These are phyloP conservation scores for Curvularia lunata DNA, from an alignment of 2,329 filamentous ascomycete genomes.

Conservation along the genomic window DNA sequence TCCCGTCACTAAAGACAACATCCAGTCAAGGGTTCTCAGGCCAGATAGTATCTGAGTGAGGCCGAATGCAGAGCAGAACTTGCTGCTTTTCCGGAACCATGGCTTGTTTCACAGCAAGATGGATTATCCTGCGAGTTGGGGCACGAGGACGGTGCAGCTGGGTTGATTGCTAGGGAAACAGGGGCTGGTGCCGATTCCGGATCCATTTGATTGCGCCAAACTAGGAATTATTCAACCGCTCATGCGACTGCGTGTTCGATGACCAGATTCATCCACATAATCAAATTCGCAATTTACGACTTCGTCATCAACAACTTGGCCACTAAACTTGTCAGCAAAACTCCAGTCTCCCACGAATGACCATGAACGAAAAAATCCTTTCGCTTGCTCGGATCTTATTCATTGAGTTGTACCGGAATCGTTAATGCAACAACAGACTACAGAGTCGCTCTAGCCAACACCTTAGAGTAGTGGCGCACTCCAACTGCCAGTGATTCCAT, in stretches of 20 bases:
- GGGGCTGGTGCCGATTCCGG: conserved; percentile 8
- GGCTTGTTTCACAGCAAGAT: conserved; percentile 11
- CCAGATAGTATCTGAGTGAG: conserved; percentile 10
- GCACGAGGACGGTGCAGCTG: conserved; percentile 4
- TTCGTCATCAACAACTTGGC: conserved; percentile 7
- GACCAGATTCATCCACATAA: background rate
- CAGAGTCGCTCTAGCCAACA: conserved; percentile 2
- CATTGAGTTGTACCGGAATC: conserved; percentile 5
- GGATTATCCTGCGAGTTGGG: conserved; percentile 7
- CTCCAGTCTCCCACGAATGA: conserved; percentile 13
- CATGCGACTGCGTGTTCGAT: too few relatives aligned
- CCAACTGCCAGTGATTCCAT: conserved; percentile 33
- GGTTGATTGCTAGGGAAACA: background rate
- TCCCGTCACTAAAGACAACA: too few relatives aligned
- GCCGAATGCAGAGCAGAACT: conserved; percentile 4
- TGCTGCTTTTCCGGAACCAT: conserved; percentile 8
- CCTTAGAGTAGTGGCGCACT: conserved; percentile 5
- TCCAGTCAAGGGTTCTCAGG: conserved; percentile 9
- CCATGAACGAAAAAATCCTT: conserved; percentile 10
- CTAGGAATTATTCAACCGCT: too few relatives aligned
- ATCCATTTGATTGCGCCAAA: too few relatives aligned
- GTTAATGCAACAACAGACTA: conserved; percentile 5
- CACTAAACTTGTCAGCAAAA: conserved; percentile 5
- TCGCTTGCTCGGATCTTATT: conserved; percentile 2
- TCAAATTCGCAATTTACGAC: background rate